Base-by-base conservation (phyloP, 345 rosid species). In the Arabis alpina region DNA sequence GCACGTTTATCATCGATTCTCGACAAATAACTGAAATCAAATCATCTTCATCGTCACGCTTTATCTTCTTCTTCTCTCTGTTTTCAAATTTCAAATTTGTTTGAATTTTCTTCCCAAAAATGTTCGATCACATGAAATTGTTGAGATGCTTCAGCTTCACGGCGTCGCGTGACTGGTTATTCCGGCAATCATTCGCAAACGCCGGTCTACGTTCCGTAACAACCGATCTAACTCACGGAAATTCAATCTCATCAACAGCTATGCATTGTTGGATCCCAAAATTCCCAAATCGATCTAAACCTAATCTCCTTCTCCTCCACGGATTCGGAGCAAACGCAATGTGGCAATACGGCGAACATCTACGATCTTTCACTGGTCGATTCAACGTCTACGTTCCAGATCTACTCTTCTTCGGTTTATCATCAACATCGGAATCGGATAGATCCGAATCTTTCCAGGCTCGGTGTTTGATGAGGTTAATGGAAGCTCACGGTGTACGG, bases 251-350 rank as follows among this genome's bases (percentile, higher is more conserved):
- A 16, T 62, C 74, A 7, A 91, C 91, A 5, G 63, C 76, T 15
- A 81, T 91, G 88, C 93, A 85, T 42, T 84, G 90, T 16, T 91
- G 96, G 96, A 79, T 84, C 28, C 97, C 96, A 8, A 83, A 80
- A 53, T 24, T 0, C 30, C 77, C 40, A 11, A 76, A 61, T 4
- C 51, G 15, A 14, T 68, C 80, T 0, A 83, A 71, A 66, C 96
- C 93, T 1, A 77, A 80, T 19, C 92, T 88, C 10, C 62, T 88
- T 10, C 88, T 91, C 25, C 64, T 91, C 66, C 96, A 88, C 9
- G 91, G 96, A 1, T 86, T 91, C 11, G 91, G 97, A 0, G 93
- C 97, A 6, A 87, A 88, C 36, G 96, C 97, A 0, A 83, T 86
- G 90, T 88, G 96, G 96, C 96, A 91, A 71, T 88, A 83, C 54